These are phyloP conservation scores for Aspergillus pseudotamarii DNA, from an alignment of 2,329 filamentous ascomycete species.

Conservation along the genomic window DNA sequence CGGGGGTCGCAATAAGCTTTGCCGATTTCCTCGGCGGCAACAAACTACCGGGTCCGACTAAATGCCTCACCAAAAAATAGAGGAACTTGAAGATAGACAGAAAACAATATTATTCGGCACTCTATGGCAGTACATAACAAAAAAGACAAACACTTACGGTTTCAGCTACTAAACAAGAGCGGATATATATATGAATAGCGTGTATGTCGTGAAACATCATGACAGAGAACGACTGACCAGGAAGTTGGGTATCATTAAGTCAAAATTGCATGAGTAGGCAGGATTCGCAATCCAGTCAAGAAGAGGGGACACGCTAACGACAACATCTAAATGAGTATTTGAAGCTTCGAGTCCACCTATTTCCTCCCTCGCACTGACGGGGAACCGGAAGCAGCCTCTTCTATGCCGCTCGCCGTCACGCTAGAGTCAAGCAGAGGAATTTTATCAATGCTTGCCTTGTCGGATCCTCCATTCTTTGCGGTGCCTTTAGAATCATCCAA, in stretches of 20 bases:
- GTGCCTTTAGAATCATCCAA: slow-evolving; percentile 22
- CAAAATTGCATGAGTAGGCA: not conserved
- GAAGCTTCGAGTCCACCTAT: slow-evolving; percentile 12
- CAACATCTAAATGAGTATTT: not conserved
- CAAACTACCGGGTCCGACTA: not conserved
- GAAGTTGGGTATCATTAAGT: slow-evolving; percentile 17
- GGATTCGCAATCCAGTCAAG: slow-evolving; percentile 2
- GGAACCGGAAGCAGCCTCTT: slow-evolving; percentile 14
- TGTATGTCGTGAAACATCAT: not conserved
- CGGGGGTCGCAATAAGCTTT: slow-evolving; percentile 1
- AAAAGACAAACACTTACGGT: not conserved
- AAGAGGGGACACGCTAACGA: slow-evolving; percentile 8
- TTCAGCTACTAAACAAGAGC: not conserved
- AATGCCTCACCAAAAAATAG: not conserved
- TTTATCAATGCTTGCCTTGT: slow-evolving; percentile 34
- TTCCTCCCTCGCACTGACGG: slow-evolving; percentile 29
- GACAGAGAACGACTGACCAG: slow-evolving; percentile 12
- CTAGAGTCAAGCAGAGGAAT: slow-evolving; percentile 41
- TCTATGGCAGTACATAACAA: not conserved
- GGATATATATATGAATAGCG: not conserved
- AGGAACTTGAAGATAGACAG: not conserved
- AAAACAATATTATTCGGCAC: not conserved
- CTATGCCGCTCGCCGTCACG: slow-evolving; percentile 30
- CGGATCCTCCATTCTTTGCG: slow-evolving; percentile 23
- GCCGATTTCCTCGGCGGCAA: not conserved